These are phyloP conservation scores for Populus hybrid DNA, from an alignment of 441 rosid genomes.

Conservation along the genomic window DNA sequence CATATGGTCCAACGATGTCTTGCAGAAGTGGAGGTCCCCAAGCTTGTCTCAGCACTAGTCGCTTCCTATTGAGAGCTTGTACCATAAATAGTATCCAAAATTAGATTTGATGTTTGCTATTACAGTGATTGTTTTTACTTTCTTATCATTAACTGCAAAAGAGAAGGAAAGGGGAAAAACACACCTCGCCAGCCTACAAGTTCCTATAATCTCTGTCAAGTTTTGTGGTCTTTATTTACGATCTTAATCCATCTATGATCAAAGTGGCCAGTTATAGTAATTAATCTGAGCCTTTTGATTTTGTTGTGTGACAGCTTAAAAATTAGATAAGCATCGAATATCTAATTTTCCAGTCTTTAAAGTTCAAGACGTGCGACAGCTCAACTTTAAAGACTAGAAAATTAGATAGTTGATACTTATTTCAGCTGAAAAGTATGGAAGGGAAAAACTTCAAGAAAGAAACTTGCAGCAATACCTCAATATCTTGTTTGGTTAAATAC, in stretches of 20 bases:
- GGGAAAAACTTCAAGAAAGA: background rate
- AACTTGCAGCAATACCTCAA: background rate
- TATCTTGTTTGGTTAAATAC: background rate
- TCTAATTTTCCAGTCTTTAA: background rate
- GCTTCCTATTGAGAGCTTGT: background rate
- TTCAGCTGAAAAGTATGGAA: background rate
- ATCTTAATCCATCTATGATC: slow-evolving; percentile 22
- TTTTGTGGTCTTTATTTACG: slow-evolving; percentile 9
- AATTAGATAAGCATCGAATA: background rate
- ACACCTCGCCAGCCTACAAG: too few relatives aligned
- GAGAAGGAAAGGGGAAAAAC: too few relatives aligned
- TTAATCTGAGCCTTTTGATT: background rate
- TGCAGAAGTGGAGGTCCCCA: background rate
- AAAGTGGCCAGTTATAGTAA: background rate
- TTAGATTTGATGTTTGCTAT: too few relatives aligned
- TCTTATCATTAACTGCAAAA: too few relatives aligned
- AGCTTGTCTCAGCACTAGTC: background rate
- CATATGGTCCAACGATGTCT: background rate
- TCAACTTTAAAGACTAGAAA: background rate
- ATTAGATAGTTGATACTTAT: background rate
- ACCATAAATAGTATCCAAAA: background rate
- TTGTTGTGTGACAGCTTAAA: too few relatives aligned
- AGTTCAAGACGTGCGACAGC: too few relatives aligned
- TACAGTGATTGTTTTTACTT: too few relatives aligned
- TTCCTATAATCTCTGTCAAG: background rate